Evolutionary conservation across 306 rosid genomes (phyloP).

Genomic region (Casuarina equisetifolia): DNA sequence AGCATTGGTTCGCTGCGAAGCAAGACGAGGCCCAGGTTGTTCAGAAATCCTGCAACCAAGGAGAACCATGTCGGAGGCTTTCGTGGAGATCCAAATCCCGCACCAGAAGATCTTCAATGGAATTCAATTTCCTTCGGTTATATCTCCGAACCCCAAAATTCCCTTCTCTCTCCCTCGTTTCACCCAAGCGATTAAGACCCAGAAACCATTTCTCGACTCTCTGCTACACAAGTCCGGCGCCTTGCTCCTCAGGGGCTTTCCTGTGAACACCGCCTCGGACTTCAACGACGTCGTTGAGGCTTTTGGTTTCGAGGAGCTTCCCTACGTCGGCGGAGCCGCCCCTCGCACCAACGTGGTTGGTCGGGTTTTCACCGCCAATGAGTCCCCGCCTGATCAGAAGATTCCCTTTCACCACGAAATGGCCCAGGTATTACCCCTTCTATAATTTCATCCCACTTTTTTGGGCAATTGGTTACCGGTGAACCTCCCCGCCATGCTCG

Average conservation of each 20-base stretch:
- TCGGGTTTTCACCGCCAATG: constrained; percentile 88
- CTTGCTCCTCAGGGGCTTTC: constrained; percentile 59
- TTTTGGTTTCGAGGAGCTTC: constrained; percentile 76
- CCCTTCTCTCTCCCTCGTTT: constrained; percentile 27
- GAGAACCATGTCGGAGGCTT: constrained; percentile 19
- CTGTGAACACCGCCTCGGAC: constrained; percentile 54
- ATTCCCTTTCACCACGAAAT: constrained; percentile 89
- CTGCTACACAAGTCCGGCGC: constrained; percentile 67
- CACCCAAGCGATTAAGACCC: constrained; percentile 42
- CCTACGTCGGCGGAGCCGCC: constrained; percentile 88
- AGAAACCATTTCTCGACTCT: constrained; percentile 46
- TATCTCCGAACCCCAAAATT: constrained; percentile 34
- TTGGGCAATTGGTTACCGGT: background rate
- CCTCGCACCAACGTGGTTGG: constrained; percentile 74
- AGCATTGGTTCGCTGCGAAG: background rate
- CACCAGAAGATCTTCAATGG: constrained; percentile 59
- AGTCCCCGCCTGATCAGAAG: constrained; percentile 87
- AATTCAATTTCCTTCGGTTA: constrained; percentile 45
- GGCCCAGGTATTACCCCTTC: constrained; percentile 56
- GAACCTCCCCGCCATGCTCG: background rate
- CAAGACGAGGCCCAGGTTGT: background rate
- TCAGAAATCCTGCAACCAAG: background rate
- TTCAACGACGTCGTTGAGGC: constrained; percentile 81
- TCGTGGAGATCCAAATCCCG: constrained; percentile 50
- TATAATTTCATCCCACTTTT: background rate